phyloP scores from a whole-genome alignment of 2,329 filamentous ascomycete species.

The Clonostachys chloroleuca region DNA sequence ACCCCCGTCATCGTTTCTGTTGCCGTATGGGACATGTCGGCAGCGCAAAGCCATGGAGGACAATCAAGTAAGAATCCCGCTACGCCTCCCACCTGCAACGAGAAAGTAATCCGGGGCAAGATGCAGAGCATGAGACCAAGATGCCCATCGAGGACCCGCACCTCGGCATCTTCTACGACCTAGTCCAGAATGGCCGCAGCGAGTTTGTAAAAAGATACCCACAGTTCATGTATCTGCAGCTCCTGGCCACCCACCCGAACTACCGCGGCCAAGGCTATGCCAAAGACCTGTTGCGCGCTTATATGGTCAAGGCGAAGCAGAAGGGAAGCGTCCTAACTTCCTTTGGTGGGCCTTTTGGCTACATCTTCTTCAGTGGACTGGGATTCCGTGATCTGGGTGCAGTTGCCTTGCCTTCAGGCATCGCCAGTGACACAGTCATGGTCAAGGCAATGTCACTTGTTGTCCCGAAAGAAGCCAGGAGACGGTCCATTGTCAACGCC shows the following conservation, averaged over 20 bases:
- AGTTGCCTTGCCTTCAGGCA: conserved; percentile 2
- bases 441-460: conserved; percentile 4
- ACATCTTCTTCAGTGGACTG: conserved; percentile 9
- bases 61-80: too few species aligned
- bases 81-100: too few species aligned
- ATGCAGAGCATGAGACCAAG: background rate
- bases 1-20: conserved; percentile 5
- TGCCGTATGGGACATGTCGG: conserved; percentile 9
- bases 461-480: conserved; percentile 6
- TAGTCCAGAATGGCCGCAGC: conserved; percentile 1
- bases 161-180: conserved; percentile 1
- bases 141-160: conserved; percentile 1
- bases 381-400: conserved; percentile 7
- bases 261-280: conserved; percentile 7
- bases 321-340: conserved; percentile 5
- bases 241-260: conserved; percentile 7
- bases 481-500: conserved; percentile 5
- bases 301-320: conserved; percentile 4
- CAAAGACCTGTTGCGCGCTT: conserved; percentile 7
- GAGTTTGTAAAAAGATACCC: conserved; percentile 4
- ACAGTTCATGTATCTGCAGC: conserved; percentile 6
- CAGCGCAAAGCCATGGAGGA: background rate
- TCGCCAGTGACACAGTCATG: conserved; percentile 1
- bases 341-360: conserved; percentile 7
- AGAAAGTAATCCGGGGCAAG: too few species aligned